Base-by-base conservation (phyloP, 2,329 filamentous ascomycete species). In the Trichophyton simii region DNA sequence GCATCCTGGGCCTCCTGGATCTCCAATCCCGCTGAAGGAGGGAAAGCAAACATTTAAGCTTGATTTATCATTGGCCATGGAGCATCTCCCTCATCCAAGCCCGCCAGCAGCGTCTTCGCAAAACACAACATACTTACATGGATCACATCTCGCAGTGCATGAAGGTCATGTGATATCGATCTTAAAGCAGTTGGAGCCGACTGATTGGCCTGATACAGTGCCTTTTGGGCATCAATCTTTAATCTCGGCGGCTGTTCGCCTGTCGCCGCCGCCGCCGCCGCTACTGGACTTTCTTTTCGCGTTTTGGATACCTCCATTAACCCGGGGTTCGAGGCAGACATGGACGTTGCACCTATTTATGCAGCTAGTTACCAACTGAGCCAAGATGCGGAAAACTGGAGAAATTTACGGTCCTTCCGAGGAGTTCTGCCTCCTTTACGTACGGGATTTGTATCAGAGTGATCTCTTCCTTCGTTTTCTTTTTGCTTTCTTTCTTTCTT, bases 101-200 rank as follows among this genome's bases (percentile, higher is more conserved):
- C 46, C 3, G 44, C 44, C 44, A 48, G 44, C 46, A 13, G 13
- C 20, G 8, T 15, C 20, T 28, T 25, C 46, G 20, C 25, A 22
- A 34, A 28, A 9, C 13, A 28, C n/a, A 8, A 25, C 22, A 34
- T 36, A n/a, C n/a, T n/a, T n/a, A n/a, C 6, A 28, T 18, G 7
- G 50, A 54, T 28, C 25, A 34, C 36, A 61, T 36, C 59, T 58
- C 61, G 63, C 61, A 62, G 61, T 57, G 61, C 46, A 57, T 55
- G 58, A 57, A 36, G 34, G 63, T 61, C 59, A 62, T 59, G 61
- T 61, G 59, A 62, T 28, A 60, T 57, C 31, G 58, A n/a, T 55
- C 48, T 18, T 28, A 28, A 6, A 28, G 25, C 25, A 28, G 4
- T 28, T 28, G 3, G 25, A n/a, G 15, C 3, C 2, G 59, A 20